Evolutionary conservation across 2,329 filamentous ascomycete genomes (phyloP).

Genomic region (Mycogone perniciosa): DNA sequence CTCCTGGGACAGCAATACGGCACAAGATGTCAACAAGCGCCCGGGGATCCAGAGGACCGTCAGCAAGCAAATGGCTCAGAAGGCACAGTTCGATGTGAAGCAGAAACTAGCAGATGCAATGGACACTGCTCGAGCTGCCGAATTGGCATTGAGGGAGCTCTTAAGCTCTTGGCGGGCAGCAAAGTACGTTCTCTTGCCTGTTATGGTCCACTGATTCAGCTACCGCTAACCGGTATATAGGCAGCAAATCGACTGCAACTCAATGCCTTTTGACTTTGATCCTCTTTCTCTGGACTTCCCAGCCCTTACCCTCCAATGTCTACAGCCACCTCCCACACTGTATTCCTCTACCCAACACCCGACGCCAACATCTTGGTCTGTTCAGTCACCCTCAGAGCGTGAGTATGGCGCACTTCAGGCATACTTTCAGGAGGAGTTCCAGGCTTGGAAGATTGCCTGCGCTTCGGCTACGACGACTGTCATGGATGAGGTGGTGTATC

Average conservation of each 20-base stretch:
- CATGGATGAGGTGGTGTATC: conserved; percentile 46
- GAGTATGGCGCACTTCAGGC: conserved; percentile 67
- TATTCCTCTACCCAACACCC: conserved; percentile 76
- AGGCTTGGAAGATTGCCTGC: conserved; percentile 54
- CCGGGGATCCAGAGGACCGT: conserved; percentile 35
- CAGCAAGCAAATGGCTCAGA: conserved; percentile 49
- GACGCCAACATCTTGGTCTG: conserved; percentile 73
- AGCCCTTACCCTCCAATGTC: conserved; percentile 72
- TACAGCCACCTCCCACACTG: conserved; percentile 73
- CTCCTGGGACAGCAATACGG: conserved; percentile 27
- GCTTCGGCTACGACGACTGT: conserved; percentile 43
- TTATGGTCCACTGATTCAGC: not conserved
- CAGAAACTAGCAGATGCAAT: conserved; percentile 60
- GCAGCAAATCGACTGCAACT: conserved; percentile 48
- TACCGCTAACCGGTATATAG: conserved; percentile 29
- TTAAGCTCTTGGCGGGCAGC: conserved; percentile 76
- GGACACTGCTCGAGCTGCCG: conserved; percentile 76
- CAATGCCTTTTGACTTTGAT: conserved; percentile 70
- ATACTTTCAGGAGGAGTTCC: conserved; percentile 62
- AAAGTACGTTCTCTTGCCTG: conserved; percentile 50
- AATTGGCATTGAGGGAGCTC: conserved; percentile 78
- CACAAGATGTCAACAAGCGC: conserved; percentile 31
- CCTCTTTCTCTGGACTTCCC: conserved; percentile 81
- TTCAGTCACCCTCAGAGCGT: conserved; percentile 64
- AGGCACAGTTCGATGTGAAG: conserved; percentile 57